These are phyloP conservation scores for Salvia hispanica DNA, from an alignment of 257 asterid species.

Conservation along the genomic window DNA sequence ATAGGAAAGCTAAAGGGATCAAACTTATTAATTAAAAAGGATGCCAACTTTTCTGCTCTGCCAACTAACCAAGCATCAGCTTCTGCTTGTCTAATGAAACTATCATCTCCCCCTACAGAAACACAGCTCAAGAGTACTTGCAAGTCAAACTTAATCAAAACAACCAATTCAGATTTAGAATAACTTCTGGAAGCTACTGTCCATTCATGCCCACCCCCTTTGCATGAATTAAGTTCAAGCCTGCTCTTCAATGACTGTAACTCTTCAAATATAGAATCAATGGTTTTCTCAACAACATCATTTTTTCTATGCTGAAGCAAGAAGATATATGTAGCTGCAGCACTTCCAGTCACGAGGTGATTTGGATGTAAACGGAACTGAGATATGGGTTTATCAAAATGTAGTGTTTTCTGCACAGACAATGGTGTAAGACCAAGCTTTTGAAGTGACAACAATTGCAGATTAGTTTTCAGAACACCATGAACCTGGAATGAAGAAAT, in stretches of 20 bases:
- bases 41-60: slow-evolving; percentile 65
- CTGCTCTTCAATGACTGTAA: slow-evolving; percentile 59
- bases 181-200: slow-evolving; percentile 43
- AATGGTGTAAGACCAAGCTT: slow-evolving; percentile 84
- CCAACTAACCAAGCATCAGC: slow-evolving; percentile 46
- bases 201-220: slow-evolving; percentile 40
- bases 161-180: slow-evolving; percentile 66
- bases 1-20: slow-evolving; percentile 65
- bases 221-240: slow-evolving; percentile 44
- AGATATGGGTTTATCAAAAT: slow-evolving; percentile 71
- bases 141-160: slow-evolving; percentile 70
- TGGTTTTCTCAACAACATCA: slow-evolving; percentile 72
- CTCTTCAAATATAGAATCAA: slow-evolving; percentile 69
- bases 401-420: slow-evolving; percentile 70
- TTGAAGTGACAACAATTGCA: slow-evolving; percentile 90
- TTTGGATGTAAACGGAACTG: slow-evolving; percentile 94
- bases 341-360: slow-evolving; percentile 85
- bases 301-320: slow-evolving; percentile 81
- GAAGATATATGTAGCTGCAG: slow-evolving; percentile 87
- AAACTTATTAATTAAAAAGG: slow-evolving; percentile 50
- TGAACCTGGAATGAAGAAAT: slow-evolving; percentile 83
- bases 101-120: slow-evolving; percentile 46
- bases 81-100: slow-evolving; percentile 49
- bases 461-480: slow-evolving; percentile 93
- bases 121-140: slow-evolving; percentile 75